These are phyloP conservation scores for Heritiera littoralis DNA, from an alignment of 345 rosid genomes.

Conservation along the genomic window DNA sequence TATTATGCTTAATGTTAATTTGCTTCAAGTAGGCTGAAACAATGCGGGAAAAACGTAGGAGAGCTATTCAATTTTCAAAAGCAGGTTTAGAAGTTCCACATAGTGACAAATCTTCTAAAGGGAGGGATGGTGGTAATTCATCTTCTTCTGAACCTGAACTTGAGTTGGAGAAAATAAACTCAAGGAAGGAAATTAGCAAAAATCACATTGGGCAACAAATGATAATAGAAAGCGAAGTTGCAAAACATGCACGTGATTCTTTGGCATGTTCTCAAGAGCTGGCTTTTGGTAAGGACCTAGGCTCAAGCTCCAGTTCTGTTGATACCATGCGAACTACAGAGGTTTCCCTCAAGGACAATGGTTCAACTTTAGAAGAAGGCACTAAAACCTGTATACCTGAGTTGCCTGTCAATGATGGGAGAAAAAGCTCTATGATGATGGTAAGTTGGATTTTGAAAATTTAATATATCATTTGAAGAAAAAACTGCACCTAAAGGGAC, in stretches of 20 bases:
- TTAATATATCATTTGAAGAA: not conserved
- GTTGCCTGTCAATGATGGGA: conserved; percentile 21
- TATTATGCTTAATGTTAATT: conserved; percentile 7
- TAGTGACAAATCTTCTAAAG: conserved; percentile 27
- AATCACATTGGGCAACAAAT: conserved; percentile 25
- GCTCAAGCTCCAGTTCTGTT: conserved; percentile 20
- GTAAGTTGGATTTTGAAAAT: conserved; percentile 36
- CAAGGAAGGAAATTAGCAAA: conserved; percentile 7
- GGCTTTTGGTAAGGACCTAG: conserved; percentile 22
- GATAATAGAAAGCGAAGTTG: conserved; percentile 24
- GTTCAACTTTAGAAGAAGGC: conserved; percentile 18
- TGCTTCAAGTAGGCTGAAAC: conserved; percentile 54
- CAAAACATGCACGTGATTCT: conserved; percentile 17
- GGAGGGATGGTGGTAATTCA: conserved; percentile 19
- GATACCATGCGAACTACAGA: conserved; percentile 33
- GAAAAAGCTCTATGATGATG: conserved; percentile 24
- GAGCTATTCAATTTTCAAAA: conserved; percentile 55
- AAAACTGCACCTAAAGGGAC: not conserved
- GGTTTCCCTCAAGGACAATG: conserved; percentile 20
- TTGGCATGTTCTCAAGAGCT: conserved; percentile 23
- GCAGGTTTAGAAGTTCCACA: conserved; percentile 52
- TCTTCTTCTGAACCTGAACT: conserved; percentile 25
- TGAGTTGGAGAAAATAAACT: conserved; percentile 18
- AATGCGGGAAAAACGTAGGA: conserved; percentile 56
- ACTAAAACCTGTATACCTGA: conserved; percentile 15